Percentiles rank a stretch among this genome's conserved stretches.
Evolutionary conservation across 495 filamentous ascomycete genomes (phyloP).

Genomic region (Xylaria telfairii): DNA sequence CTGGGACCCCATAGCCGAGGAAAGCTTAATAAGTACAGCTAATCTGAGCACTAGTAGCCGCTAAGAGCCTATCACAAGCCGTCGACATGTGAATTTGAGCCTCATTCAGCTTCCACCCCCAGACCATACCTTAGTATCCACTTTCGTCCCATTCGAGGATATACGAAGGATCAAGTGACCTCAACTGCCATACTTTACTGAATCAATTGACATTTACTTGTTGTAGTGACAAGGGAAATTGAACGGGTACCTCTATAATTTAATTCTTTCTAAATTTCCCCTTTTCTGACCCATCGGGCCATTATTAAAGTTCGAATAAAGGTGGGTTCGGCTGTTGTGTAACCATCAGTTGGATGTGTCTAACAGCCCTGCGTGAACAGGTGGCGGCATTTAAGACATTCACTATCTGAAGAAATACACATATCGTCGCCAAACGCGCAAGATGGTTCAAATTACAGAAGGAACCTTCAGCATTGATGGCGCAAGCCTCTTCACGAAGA

Average conservation of each 20-base stretch:
- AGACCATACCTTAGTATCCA: background rate
- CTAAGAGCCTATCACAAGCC: background rate
- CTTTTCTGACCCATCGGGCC: background rate
- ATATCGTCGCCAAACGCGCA: conserved; percentile 20
- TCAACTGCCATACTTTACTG: background rate
- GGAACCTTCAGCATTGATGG: conserved; percentile 63
- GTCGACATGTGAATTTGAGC: conserved; percentile 17
- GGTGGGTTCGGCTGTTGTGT: background rate
- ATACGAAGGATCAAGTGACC: conserved; percentile 25
- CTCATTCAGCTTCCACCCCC: background rate
- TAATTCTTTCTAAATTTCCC: background rate
- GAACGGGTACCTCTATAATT: background rate
- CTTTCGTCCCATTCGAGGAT: conserved; percentile 30
- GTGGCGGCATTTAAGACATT: background rate
- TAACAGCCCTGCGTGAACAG: background rate
- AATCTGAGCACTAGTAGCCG: background rate
- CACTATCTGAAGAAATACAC: background rate
- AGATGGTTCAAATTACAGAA: conserved; percentile 56
- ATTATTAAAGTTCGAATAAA: background rate
- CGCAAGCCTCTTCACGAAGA: conserved; percentile 76
- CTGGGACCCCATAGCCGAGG: background rate
- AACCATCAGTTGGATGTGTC: background rate
- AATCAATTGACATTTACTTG: background rate
- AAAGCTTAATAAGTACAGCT: background rate
- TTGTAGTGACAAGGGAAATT: background rate